Evolutionary conservation across 1,139 yeast species (phyloP).

Genomic region (Pichia sp.): DNA sequence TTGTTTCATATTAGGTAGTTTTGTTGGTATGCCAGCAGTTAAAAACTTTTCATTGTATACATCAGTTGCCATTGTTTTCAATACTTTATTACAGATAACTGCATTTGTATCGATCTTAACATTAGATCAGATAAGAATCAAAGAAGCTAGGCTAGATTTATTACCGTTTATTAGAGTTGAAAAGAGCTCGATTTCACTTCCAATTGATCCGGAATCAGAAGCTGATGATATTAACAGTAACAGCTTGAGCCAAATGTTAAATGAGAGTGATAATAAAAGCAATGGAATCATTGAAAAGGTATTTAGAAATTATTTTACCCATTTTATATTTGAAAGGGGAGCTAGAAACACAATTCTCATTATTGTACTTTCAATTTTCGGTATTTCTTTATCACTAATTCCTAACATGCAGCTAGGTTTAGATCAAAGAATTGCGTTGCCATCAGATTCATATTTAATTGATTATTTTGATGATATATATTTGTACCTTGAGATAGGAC

Average conservation of each 20-base stretch:
- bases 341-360: constrained; percentile 58
- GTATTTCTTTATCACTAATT: constrained; percentile 57
- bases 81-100: constrained; percentile 74
- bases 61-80: constrained; percentile 76
- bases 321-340: constrained; percentile 20
- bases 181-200: constrained; percentile 15
- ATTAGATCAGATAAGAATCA: constrained; percentile 59
- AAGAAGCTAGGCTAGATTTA: constrained; percentile 52
- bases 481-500: constrained; percentile 73
- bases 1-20: constrained; percentile 72
- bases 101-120: constrained; percentile 69
- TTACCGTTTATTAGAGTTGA: constrained; percentile 43
- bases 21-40: constrained; percentile 93
- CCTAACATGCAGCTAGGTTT: constrained; percentile 73
- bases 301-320: constrained; percentile 21
- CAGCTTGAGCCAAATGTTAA: constrained; percentile 15
- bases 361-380: constrained; percentile 55
- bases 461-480: constrained; percentile 74
- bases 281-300: constrained; percentile 33
- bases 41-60: constrained; percentile 86
- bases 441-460: constrained; percentile 72
- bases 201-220: constrained; percentile 1
- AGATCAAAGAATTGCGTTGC: constrained; percentile 86
- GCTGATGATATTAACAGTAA: constrained; percentile 3
- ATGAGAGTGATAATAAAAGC: constrained; percentile 13